A percentile compares a stretch with the other conserved stretches of the same genome.
Conservation (phyloP, 305 asterid genomes). For the Fraxinus sp. region DNA sequence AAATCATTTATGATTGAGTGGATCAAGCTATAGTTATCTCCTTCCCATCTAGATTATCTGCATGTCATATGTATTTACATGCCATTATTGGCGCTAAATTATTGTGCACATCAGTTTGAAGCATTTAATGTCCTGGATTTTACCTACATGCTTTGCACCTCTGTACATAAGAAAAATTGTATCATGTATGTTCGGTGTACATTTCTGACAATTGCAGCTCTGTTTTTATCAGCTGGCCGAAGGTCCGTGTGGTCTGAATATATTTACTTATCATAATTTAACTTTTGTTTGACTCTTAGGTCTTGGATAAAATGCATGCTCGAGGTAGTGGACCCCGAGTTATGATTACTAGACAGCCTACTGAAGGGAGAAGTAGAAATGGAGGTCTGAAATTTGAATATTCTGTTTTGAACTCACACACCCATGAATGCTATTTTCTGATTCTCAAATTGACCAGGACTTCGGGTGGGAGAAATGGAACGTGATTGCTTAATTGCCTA, state of each 20-base stretch:
- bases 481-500: constrained; percentile 98
- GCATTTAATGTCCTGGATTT: not conserved
- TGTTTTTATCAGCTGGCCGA: not conserved
- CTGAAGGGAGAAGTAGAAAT: constrained; percentile 90
- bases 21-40: not conserved
- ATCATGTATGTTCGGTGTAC: not conserved
- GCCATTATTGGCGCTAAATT: not conserved
- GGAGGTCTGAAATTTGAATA: constrained; percentile 58
- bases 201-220: not conserved
- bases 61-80: not conserved
- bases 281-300: constrained; percentile 41
- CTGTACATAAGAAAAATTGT: not conserved
- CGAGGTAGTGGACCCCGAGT: constrained; percentile 90
- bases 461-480: constrained; percentile 98
- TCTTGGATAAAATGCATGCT: constrained; percentile 96
- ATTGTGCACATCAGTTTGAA: not conserved
- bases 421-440: constrained; percentile 14
- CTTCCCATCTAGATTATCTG: not conserved
- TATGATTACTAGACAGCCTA: constrained; percentile 93
- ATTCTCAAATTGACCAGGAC: constrained; percentile 47
- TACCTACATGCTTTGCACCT: not conserved
- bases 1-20: not conserved
- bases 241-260: not conserved
- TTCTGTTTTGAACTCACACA: constrained; percentile 10
- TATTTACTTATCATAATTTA: constrained; percentile 2